Evolutionary conservation across 2,329 filamentous ascomycete genomes (phyloP).

Genomic region (Calonectria hongkongensis): DNA sequence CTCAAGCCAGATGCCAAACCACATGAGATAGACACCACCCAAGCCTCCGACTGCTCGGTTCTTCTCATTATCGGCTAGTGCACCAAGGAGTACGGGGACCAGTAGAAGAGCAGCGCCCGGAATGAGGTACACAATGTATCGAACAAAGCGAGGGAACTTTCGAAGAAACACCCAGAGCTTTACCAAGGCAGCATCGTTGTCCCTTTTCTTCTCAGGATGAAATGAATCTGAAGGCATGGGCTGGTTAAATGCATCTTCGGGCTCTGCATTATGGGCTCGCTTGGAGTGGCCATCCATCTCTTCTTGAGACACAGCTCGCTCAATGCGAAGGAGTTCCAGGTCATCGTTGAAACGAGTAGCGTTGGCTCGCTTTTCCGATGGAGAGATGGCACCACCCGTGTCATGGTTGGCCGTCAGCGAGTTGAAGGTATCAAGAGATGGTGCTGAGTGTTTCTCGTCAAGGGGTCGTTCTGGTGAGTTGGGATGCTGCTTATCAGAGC

Average conservation of each 20-base stretch:
- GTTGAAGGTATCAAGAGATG: conserved; percentile 57
- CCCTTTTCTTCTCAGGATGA: conserved; percentile 54
- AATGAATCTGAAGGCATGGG: conserved; percentile 52
- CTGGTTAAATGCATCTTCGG: conserved; percentile 69
- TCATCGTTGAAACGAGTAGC: conserved; percentile 67
- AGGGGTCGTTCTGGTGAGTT: conserved; percentile 35
- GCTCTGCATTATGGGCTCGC: conserved; percentile 59
- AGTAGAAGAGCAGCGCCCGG: conserved; percentile 67
- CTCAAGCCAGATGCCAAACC: conserved; percentile 97
- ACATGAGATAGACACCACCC: conserved; percentile 86
- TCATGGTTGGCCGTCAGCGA: conserved; percentile 52
- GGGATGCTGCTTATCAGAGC: conserved; percentile 34
- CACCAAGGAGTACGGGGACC: conserved; percentile 67
- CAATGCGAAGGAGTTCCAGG: conserved; percentile 69
- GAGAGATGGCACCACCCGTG: conserved; percentile 51
- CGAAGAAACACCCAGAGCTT: conserved; percentile 67
- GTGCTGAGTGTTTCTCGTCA: conserved; percentile 52
- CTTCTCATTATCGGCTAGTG: conserved; percentile 61
- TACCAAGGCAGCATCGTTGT: conserved; percentile 60
- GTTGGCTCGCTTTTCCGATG: conserved; percentile 57
- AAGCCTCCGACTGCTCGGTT: conserved; percentile 74
- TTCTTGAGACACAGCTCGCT: conserved; percentile 67
- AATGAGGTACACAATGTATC: conserved; percentile 69
- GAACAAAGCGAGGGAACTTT: conserved; percentile 70
- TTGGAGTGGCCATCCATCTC: conserved; percentile 58